Base-by-base conservation (phyloP, 441 rosid genomes). In the Gossypium trilobum region DNA sequence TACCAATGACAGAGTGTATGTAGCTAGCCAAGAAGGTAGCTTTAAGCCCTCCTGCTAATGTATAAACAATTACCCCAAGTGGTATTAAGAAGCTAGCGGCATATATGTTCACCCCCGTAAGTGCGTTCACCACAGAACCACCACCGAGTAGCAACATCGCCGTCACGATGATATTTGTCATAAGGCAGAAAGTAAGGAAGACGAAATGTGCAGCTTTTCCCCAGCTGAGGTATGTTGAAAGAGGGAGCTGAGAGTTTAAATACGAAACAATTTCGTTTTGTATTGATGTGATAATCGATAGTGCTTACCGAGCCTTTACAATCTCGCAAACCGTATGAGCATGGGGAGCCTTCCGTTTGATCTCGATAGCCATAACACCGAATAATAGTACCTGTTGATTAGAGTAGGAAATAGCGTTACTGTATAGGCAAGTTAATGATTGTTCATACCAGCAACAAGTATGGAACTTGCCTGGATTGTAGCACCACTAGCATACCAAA, bases 401-500 rank as follows among this genome's bases (percentile, higher is more conserved):
- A 59, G 10, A 10, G 8, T 46, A 48, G 22, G 54, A 42, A 42
- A 39, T 31, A 31, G 17, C 2, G 4, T 39, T 64, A 19, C 16
- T 3, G 1, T 33, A 10, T 20, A 36, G 25, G 19, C 52, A 64
- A 11, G 31, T 39, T 64, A 10, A 42, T 64, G 13, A 42, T 2
- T 20, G 0, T 55, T 60, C 66, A 52, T 44, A 16, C 7, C 31
- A 56, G n/a, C 44, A 73, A 46, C 71, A 27, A 73, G 36, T 68
- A 3, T 27, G 66, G 66, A 7, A 75, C 74, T 48, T 79, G 78
- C 89, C 97, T 93, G 98, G 72, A 93, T 82, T 0, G 98, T 86
- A 44, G 97, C 98, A 27, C 97, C 98, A 65, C 97, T 90, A n/a
- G 97, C 97, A 64, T 93, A 93, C 98, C 98, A 93, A 75, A 93